phyloP scores from a whole-genome alignment of 2,329 filamentous ascomycete genomes.

The Penicillium sp. region DNA sequence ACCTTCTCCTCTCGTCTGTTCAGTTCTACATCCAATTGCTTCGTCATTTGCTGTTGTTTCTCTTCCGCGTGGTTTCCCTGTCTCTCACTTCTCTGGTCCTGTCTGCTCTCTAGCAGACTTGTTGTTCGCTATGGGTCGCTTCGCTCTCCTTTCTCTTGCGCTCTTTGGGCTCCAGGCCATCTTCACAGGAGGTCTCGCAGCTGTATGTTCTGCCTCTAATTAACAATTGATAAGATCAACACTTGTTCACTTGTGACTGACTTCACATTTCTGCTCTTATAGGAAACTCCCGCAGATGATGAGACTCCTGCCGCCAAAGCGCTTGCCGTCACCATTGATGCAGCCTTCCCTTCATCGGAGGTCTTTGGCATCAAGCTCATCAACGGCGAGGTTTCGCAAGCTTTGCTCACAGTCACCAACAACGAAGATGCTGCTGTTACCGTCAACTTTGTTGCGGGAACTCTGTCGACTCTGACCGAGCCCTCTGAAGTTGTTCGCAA shows the following conservation, averaged over 20 bases:
- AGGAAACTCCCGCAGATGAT: slow-evolving; percentile 61
- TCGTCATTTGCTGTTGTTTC: slow-evolving; percentile 18
- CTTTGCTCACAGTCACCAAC: slow-evolving; percentile 79
- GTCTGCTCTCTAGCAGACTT: slow-evolving; percentile 8
- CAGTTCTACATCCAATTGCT: slow-evolving; percentile 1
- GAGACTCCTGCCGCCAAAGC: slow-evolving; percentile 59
- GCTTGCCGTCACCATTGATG: slow-evolving; percentile 52
- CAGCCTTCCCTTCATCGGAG: slow-evolving; percentile 64
- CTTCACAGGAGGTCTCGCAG: slow-evolving; percentile 59
- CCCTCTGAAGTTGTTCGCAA: slow-evolving; percentile 69
- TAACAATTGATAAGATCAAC: slow-evolving; percentile 3
- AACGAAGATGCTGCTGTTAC: slow-evolving; percentile 71
- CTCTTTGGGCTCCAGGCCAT: slow-evolving; percentile 67
- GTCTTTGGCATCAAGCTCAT: slow-evolving; percentile 94
- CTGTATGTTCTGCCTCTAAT: slow-evolving; percentile 46
- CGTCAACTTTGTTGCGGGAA: slow-evolving; percentile 72
- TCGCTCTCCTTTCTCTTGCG: slow-evolving; percentile 68
- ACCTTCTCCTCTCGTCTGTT: slow-evolving; percentile 9
- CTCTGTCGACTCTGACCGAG: slow-evolving; percentile 60
- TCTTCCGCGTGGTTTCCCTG: slow-evolving; percentile 12
- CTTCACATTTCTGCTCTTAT: slow-evolving; percentile 18
- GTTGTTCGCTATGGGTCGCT: slow-evolving; percentile 61
- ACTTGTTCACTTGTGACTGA: slow-evolving; percentile 13
- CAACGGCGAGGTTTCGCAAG: slow-evolving; percentile 82
- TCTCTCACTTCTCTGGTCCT: slow-evolving; percentile 9